Conservation (phyloP, 1,284 basidiomycete genomes). For the Puccinia hordei region DNA sequence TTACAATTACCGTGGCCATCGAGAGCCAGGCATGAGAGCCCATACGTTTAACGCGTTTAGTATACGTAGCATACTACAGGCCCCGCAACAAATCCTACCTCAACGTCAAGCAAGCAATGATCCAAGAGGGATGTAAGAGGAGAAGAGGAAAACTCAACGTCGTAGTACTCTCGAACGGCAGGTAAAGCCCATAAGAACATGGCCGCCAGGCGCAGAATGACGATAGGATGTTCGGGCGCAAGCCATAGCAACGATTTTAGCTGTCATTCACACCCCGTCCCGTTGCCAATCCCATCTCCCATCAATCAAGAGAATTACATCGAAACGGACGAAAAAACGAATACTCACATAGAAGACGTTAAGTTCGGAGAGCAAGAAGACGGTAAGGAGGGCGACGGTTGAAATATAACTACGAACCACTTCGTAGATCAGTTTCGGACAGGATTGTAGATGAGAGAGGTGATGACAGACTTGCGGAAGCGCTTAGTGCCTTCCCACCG, state of each 20-base stretch:
- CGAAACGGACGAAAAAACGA: neutral
- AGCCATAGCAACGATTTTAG: constrained; percentile 74
- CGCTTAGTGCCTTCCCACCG: constrained; percentile 79
- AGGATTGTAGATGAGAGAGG: neutral
- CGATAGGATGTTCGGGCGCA: constrained; percentile 79
- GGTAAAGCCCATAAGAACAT: constrained; percentile 79
- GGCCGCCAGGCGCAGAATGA: constrained; percentile 71
- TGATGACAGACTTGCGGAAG: constrained; percentile 64
- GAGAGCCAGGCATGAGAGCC: constrained; percentile 81
- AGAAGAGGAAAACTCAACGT: constrained; percentile 58
- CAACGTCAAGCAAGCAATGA: neutral
- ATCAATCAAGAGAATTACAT: neutral
- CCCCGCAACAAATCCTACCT: constrained; percentile 1
- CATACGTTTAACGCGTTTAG: constrained; percentile 75
- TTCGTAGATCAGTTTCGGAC: neutral
- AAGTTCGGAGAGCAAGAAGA: constrained; percentile 78
- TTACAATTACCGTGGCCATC: constrained; percentile 71
- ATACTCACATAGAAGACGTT: constrained; percentile 61
- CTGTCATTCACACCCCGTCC: neutral
- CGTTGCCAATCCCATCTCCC: no score
- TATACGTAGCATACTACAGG: constrained; percentile 50
- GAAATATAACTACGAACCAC: constrained; percentile 64
- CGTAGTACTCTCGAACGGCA: constrained; percentile 70
- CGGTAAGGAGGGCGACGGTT: constrained; percentile 72
- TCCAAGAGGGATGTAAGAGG: neutral